Conservation (phyloP, 2,329 filamentous ascomycete genomes). For the Mycosphaerella sp. region DNA sequence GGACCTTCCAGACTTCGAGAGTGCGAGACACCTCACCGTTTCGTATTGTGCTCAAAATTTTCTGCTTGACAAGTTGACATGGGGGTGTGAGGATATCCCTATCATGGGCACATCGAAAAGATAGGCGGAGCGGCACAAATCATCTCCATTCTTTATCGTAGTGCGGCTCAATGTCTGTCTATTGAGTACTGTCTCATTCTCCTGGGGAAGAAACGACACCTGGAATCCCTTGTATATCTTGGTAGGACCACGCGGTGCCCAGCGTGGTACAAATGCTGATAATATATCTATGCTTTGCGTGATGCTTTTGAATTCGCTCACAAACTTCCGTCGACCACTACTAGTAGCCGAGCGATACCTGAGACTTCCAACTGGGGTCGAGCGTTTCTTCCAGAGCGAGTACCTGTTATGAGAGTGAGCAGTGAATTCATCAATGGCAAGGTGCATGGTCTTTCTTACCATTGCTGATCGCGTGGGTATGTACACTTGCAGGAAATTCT, state of each 20-base stretch:
- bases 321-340: not conserved
- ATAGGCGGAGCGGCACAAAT: too few species aligned
- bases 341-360: conserved; percentile 27
- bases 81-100: too few species aligned
- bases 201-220: not conserved
- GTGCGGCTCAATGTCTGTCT: too few species aligned
- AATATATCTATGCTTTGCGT: not conserved
- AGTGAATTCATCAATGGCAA: not conserved
- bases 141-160: too few species aligned
- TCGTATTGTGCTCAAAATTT: too few species aligned
- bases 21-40: too few species aligned
- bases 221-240: conserved; percentile 7
- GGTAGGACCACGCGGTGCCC: conserved; percentile 8
- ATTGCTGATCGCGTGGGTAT: conserved; percentile 76
- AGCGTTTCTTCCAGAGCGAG: conserved; percentile 32
- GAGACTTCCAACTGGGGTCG: conserved; percentile 27
- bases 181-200: too few species aligned
- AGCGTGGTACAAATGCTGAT: conserved; percentile 1
- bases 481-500: conserved; percentile 90
- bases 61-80: too few species aligned
- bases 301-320: not conserved
- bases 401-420: conserved; percentile 17
- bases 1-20: too few species aligned
- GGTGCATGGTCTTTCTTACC: conserved; percentile 50
- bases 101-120: too few species aligned